Evolutionary conservation across 495 filamentous ascomycete genomes (phyloP).

Genomic region (Hyaloscypha variabilis): DNA sequence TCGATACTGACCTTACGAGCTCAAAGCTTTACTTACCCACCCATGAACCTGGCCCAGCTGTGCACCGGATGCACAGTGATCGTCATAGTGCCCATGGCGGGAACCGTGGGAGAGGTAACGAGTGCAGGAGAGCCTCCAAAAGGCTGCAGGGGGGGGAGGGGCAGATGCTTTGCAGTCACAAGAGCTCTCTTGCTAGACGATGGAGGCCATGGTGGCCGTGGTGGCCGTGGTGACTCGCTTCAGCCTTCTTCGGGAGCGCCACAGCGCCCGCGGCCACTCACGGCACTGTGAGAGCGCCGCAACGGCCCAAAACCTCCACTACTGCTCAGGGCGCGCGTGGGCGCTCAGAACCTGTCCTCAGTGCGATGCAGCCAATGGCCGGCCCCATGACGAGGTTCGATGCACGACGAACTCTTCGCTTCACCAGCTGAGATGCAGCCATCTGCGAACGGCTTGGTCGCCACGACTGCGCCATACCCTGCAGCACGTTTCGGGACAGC

Average conservation of each 20-base stretch:
- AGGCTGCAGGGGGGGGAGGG: neutral
- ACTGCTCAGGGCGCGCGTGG: neutral
- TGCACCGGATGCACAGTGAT: slow-evolving; percentile 10
- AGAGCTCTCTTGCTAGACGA: neutral
- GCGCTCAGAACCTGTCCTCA: no score
- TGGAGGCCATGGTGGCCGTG: neutral
- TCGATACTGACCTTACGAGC: slow-evolving; percentile 25
- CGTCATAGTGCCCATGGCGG: slow-evolving; percentile 17
- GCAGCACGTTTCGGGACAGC: slow-evolving; percentile 10
- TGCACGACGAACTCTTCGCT: slow-evolving; percentile 18
- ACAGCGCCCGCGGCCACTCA: slow-evolving; percentile 15
- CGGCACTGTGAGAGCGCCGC: neutral
- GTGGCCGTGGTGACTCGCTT: no score
- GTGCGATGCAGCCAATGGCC: neutral
- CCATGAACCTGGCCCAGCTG: slow-evolving; percentile 31
- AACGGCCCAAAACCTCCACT: neutral
- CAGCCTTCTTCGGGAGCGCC: slow-evolving; percentile 23
- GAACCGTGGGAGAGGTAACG: slow-evolving; percentile 2
- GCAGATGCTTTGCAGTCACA: no score
- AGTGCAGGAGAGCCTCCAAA: slow-evolving; percentile 27
- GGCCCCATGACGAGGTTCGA: neutral
- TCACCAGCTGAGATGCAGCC: slow-evolving; percentile 16
- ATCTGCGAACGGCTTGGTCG: neutral
- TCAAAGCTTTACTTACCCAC: slow-evolving; percentile 24
- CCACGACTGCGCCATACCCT: slow-evolving; percentile 17